phyloP scores from a whole-genome alignment of 805 yeast species.

The Wickerhamiella bombiphila region DNA sequence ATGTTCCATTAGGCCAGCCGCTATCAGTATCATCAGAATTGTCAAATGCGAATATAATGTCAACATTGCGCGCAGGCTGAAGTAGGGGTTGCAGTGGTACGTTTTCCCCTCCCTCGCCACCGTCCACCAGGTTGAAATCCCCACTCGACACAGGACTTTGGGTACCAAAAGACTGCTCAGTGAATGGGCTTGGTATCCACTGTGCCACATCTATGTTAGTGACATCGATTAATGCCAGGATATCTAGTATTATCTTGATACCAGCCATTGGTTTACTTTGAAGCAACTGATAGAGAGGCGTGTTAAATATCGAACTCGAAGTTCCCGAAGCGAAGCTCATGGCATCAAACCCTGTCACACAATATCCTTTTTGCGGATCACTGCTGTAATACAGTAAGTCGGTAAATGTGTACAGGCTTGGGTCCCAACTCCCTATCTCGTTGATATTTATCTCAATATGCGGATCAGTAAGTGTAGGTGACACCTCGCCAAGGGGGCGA shows the following conservation, averaged over 20 bases:
- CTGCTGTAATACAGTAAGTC: constrained; percentile 61
- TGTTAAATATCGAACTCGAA: constrained; percentile 67
- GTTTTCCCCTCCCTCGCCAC: constrained; percentile 67
- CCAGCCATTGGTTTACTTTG: background rate
- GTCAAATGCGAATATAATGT: constrained; percentile 41
- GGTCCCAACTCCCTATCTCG: constrained; percentile 83
- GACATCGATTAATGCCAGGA: constrained; percentile 28
- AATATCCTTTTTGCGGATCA: constrained; percentile 43
- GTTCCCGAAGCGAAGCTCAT: constrained; percentile 74
- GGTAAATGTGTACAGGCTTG: constrained; percentile 48
- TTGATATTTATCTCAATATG: constrained; percentile 37
- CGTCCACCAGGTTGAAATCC: constrained; percentile 47
- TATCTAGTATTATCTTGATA: background rate
- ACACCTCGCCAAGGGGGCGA: constrained; percentile 29
- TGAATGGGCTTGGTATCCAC: constrained; percentile 60
- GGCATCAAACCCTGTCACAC: constrained; percentile 62
- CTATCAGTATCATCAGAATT: constrained; percentile 22
- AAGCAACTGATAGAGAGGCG: constrained; percentile 37
- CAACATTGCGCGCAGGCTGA: constrained; percentile 46
- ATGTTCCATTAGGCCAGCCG: constrained; percentile 26
- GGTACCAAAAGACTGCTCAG: constrained; percentile 5
- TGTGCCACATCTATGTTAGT: constrained; percentile 31
- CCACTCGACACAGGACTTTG: constrained; percentile 30
- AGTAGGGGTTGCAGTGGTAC: constrained; percentile 52
- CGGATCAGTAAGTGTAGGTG: constrained; percentile 54